Evolutionary conservation across 2,329 filamentous ascomycete species (phyloP), one percentile per base, ranked within the genome.

Genomic region (Claviceps citrina): DNA sequence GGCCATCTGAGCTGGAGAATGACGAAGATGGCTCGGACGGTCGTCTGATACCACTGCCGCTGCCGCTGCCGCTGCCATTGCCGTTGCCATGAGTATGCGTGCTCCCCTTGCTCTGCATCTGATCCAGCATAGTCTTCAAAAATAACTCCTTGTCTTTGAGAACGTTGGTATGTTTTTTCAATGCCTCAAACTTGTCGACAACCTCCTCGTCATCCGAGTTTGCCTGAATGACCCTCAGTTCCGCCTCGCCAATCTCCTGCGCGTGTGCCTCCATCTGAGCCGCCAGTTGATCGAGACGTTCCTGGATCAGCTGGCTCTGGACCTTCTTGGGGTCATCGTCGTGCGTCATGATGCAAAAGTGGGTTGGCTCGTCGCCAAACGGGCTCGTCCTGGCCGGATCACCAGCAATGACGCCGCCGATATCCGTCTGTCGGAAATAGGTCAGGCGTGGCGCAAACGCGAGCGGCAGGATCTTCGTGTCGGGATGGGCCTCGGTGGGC

Each of bases 361-460:
- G 93, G 0, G 89, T 95, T 1, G 84, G 81, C 57, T 98, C 91
- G 38, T 93, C 73, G 9, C 91, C 93, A 56, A 98, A 98, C 0
- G 83, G 79, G 57, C 87, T 96, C 12, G 78, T 85, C 31, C 86
- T 71, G 41, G 84, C 79, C 7, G 82, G 73, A 51, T 93, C 84
- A n/a, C 81, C 80, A 37, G 78, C 75, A 44, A 86, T 85, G 18
- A 77, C 72, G 44, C 84, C 79, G 13, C 77, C 78, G 55, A 95
- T 91, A 51, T 98, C 91, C 1, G 91, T 98, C 60, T 98, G 86
- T 25, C 91, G 77, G 66, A 95, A 94, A 59, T 98, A 98, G 0
- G 91, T 96, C 53, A 98, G 83, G 1, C 91, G 76, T n/a, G 91
- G 93, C 16, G 89, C 84, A 52, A 80, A 96, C 0, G 84, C 87